These are phyloP conservation scores for Termitomyces sp. DNA, from an alignment of 768 basidiomycete species.

Conservation along the genomic window DNA sequence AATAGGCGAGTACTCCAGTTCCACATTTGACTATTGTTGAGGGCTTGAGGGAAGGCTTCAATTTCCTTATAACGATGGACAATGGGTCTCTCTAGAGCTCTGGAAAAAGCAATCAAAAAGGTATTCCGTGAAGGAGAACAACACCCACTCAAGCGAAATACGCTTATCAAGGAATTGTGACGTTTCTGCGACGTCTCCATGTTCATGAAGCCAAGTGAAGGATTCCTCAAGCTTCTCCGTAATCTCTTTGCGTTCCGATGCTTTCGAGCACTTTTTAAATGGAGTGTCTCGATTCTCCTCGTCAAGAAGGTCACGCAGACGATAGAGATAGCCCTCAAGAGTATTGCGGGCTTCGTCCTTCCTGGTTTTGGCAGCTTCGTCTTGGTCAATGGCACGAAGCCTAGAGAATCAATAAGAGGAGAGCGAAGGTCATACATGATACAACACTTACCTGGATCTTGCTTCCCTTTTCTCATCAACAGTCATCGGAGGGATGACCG, in stretches of 20 bases:
- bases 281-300: constrained; percentile 62
- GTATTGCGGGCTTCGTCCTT: constrained; percentile 89
- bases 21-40: constrained; percentile 83
- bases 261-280: constrained; percentile 81
- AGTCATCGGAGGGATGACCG: constrained; percentile 71
- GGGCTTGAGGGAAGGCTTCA: constrained; percentile 73
- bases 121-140: not conserved
- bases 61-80: constrained; percentile 87
- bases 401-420: constrained; percentile 29
- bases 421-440: not conserved
- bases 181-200: constrained; percentile 79
- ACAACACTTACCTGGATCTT: constrained; percentile 55
- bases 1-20: constrained; percentile 87
- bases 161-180: constrained; percentile 70
- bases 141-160: constrained; percentile 74
- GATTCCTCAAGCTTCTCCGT: constrained; percentile 64
- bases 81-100: constrained; percentile 74
- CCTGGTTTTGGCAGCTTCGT: constrained; percentile 69
- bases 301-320: constrained; percentile 74
- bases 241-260: constrained; percentile 63
- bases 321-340: constrained; percentile 92
- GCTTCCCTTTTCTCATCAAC: constrained; percentile 69
- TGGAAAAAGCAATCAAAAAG: constrained; percentile 22
- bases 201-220: constrained; percentile 77
- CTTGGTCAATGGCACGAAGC: constrained; percentile 69